A percentile compares a stretch with the other conserved stretches of the same genome.
phyloP scores from a whole-genome alignment of 768 basidiomycete genomes.

The Leccinum truebloodii region DNA sequence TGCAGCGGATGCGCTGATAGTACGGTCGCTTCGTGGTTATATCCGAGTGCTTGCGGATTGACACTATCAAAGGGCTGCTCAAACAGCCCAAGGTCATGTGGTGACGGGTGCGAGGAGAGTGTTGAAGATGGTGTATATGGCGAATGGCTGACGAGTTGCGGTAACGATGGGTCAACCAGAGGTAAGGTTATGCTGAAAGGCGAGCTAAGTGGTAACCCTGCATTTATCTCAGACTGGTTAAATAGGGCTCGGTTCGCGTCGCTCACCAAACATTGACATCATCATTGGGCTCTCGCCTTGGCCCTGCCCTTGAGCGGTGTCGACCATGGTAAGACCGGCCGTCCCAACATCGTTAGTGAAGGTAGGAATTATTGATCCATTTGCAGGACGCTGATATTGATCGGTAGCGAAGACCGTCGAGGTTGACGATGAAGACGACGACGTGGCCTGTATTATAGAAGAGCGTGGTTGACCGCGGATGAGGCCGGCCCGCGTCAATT shows the following conservation, averaged over 20 bases:
- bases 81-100: constrained; percentile 34
- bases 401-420: constrained; percentile 37
- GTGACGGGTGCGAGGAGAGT: constrained; percentile 36
- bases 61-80: constrained; percentile 37
- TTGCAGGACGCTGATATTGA: constrained; percentile 27
- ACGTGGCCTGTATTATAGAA: constrained; percentile 43
- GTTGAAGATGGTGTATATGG: constrained; percentile 37
- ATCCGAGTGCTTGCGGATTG: constrained; percentile 32
- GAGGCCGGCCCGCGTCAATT: constrained; percentile 73
- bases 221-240: constrained; percentile 12
- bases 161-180: constrained; percentile 29
- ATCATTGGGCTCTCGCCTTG: constrained; percentile 28
- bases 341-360: constrained; percentile 25
- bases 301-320: constrained; percentile 17
- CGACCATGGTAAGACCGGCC: constrained; percentile 22
- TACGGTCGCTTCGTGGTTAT: constrained; percentile 20
- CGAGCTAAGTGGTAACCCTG: constrained; percentile 33
- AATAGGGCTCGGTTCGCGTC: neutral
- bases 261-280: constrained; percentile 32
- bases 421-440: constrained; percentile 27
- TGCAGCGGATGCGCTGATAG: constrained; percentile 46
- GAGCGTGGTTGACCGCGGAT: constrained; percentile 82
- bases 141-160: constrained; percentile 32
- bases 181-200: constrained; percentile 31
- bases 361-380: constrained; percentile 21